These are phyloP conservation scores for Ascocoryne sarcoides DNA, from an alignment of 2,329 filamentous ascomycete genomes.

Conservation along the genomic window DNA sequence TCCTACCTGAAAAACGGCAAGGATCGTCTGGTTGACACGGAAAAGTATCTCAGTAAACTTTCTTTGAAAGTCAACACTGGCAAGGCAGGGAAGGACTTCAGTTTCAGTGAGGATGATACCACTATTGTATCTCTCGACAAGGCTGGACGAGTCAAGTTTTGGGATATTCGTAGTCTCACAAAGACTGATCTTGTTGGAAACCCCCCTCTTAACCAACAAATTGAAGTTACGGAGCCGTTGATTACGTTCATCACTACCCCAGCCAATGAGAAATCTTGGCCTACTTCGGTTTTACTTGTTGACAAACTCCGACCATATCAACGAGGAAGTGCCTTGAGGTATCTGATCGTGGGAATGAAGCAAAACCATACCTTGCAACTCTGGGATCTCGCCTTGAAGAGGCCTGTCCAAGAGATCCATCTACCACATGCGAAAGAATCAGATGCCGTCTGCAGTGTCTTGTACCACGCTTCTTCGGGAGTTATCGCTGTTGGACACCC, in stretches of 20 bases:
- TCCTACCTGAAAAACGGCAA: conserved; percentile 55
- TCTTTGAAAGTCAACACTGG: conserved; percentile 91
- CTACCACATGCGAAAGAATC: conserved; percentile 93
- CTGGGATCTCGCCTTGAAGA: conserved; percentile 92
- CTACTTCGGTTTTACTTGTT: conserved; percentile 89
- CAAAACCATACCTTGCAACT: conserved; percentile 98
- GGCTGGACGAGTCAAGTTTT: conserved; percentile 92
- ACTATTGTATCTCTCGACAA: conserved; percentile 95
- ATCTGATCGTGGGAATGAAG: conserved; percentile 96
- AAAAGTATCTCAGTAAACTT: conserved; percentile 78
- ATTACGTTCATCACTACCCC: conserved; percentile 81
- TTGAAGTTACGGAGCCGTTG: conserved; percentile 78
- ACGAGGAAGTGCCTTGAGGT: conserved; percentile 82
- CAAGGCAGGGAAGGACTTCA: conserved; percentile 97
- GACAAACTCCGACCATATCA: conserved; percentile 92
- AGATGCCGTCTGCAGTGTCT: conserved; percentile 94
- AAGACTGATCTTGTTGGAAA: conserved; percentile 29
- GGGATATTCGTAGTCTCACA: conserved; percentile 82
- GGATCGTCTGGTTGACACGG: conserved; percentile 70
- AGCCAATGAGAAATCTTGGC: conserved; percentile 88
- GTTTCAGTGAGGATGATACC: conserved; percentile 92
- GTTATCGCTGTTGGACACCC: conserved; percentile 95
- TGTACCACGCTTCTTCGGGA: conserved; percentile 84
- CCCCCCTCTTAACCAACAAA: conserved; percentile 21
- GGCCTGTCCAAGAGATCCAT: conserved; percentile 94